Evolutionary conservation across 768 basidiomycete species (phyloP), one percentile per base, ranked within the genome.

Genomic region (Lentinula detonsa): DNA sequence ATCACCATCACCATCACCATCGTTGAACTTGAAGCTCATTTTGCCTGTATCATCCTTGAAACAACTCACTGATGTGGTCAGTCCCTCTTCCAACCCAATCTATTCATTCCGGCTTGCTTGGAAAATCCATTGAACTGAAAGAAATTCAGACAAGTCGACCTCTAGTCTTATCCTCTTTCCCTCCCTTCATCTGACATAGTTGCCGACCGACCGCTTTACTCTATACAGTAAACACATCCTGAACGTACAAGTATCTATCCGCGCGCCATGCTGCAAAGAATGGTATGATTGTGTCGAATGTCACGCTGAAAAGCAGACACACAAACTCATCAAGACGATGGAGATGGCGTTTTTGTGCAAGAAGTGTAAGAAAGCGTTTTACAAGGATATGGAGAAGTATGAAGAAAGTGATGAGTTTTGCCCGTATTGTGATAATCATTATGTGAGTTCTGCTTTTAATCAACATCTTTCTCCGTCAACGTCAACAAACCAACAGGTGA

Each of bases 331-430:
- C 6, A 89, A 85, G 73, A 91, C 91, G 60, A 78, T 80, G 45
- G 97, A 99, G 76, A 92, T 93, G 91, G 74, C 75, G 5, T 92
- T 93, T 69, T 74, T 83, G 61, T 93, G 91, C 76, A 93, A 93
- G 71, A 93, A 93, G 73, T 93, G 91, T 78, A 92, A 91, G 73
- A 97, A 96, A 76, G 94, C 93, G 4, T 98, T 99, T 70, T 77
- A 95, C 65, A 98, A 99, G 76, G 94, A 98, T 73, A 95, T 98
- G 93, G 64, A 79, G 0, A 74, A 73, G 6, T 98, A 93, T 68
- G 96, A 98, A 67, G 96, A 99, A 72, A 94, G 93, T 69, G 95
- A 98, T 71, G 97, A 99, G 74, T 98, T 88, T 71, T 98, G 97
- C 71, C 97, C 96, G 0, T 90, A 97, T 73, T 98, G 97, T 70